Evolutionary conservation across 202 grass and related monocot species (phyloP), one percentile per base, ranked within the genome.

Genomic region (Schoenoplectus triqueter): DNA sequence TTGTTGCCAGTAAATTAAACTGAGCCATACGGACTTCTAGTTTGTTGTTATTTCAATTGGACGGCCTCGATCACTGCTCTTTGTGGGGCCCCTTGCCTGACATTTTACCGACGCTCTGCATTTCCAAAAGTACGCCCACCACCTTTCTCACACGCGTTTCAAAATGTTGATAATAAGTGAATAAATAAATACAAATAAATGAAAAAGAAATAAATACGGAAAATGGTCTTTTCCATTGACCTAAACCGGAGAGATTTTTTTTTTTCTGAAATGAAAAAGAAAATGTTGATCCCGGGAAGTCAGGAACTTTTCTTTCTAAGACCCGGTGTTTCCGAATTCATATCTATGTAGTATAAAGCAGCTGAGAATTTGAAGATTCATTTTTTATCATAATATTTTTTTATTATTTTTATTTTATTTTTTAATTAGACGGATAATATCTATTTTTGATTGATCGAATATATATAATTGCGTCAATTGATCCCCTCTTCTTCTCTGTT

Each of bases 41-140:
- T 82, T 69, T 67, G 65, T 52, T 52, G 80, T 22, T 82, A 69
- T 52, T 66, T 82, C 8, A 67, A 69, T 82, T 82, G 63, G 80
- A 82, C 46, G 80, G 80, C 17, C 49, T 5, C 4, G 78, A 66
- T 82, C 44, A 68, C 80, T 69, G 61, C 20, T 82, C 44, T 18
- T 82, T 2, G 20, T 41, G 45, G 80, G 64, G 18, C n/a, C 80
- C 46, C 52, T 8, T 39, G 1, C 4, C 80, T 82, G 80, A 51
- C 62, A 66, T 82, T 6, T 54, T 51, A 68, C 80, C 63, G 80
- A 82, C 45, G 63, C 80, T 82, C 44, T 54, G 40, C 48, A 47
- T 50, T 68, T 50, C 62, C 80, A 52, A 20, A 82, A 66, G 44
- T 82, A 68, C 10, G 63, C 41, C 59, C 31, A 19, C 49, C 15